These are phyloP conservation scores for Colletotrichum navitas DNA, from an alignment of 2,329 filamentous ascomycete species.

Conservation along the genomic window DNA sequence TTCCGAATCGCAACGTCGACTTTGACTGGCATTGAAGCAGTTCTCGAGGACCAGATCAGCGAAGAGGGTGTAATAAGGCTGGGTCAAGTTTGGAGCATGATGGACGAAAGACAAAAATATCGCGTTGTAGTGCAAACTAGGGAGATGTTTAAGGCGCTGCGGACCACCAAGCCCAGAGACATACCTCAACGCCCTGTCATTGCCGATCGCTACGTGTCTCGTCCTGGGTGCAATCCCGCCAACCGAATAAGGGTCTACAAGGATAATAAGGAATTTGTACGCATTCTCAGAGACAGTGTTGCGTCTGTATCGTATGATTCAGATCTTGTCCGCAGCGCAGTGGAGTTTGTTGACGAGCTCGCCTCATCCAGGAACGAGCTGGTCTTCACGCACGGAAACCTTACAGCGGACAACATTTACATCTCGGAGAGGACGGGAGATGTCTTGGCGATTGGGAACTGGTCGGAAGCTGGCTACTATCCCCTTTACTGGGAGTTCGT, in stretches of 20 bases:
- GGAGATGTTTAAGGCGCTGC: background rate
- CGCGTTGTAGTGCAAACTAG: background rate
- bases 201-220: background rate
- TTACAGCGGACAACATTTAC: slow-evolving; percentile 33
- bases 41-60: background rate
- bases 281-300: background rate
- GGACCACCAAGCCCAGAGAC: background rate
- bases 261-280: background rate
- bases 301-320: background rate
- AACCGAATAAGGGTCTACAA: background rate
- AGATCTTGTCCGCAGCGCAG: background rate
- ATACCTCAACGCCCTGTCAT: background rate
- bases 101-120: background rate
- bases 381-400: slow-evolving; percentile 39
- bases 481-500: slow-evolving; percentile 40
- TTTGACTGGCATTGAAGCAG: background rate
- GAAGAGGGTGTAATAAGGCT: background rate
- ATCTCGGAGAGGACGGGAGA: slow-evolving; percentile 1
- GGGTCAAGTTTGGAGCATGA: background rate
- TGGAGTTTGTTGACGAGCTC: background rate
- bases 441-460: slow-evolving; percentile 34
- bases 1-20: background rate
- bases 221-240: background rate
- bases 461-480: slow-evolving; percentile 35
- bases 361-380: background rate